Base-by-base conservation (phyloP, 1,284 basidiomycete genomes). In the Melampsora americana region DNA sequence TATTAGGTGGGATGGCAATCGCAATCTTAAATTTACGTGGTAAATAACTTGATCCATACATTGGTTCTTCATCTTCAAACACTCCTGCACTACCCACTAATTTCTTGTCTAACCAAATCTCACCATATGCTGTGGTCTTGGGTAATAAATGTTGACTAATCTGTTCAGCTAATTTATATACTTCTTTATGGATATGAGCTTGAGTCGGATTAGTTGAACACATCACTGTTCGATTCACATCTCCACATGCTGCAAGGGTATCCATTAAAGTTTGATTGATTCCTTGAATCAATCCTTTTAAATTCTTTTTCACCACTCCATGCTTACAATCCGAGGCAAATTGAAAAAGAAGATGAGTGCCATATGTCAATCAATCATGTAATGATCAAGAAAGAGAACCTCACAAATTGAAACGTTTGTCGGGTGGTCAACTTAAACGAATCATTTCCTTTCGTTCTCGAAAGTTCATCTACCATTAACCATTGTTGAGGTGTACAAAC, bases 351-450 rank as follows among this genome's bases (percentile, higher is more conserved):
- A 35, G 9, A 35, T 35, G 5, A 35, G 35, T 35, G 9, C 35
- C 35, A 4, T 35, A 35, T 42, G 1, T 42, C 39, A 42, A 42
- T 35, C 35, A 35, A 42, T 42, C 12, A 5, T 9, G 39, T n/a
- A 42, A 42, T 5, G 11, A 42, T n/a, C n/a, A 5, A 42, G 12
- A 42, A 42, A 42, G 12, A 42, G 12, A 42, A 7, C 39, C 39
- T 42, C 39, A 42, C 39, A 12, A 56, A 99, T 85, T 99, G 95
- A 89, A 98, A 98, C n/a, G 96, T 99, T 85, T 95, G 90, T 78
- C 95, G 87, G 35, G 96, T 99, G 67, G 95, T 99, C 80, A 99
- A 90, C 87, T 99, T 99, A 86, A 99, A 91, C 18, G 95, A 95
- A 75, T 91, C 89, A 81, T 90, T 92, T 35, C 93, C 95, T 84